phyloP scores from a whole-genome alignment of 768 basidiomycete genomes.

The Tricholoma saponaceum region DNA sequence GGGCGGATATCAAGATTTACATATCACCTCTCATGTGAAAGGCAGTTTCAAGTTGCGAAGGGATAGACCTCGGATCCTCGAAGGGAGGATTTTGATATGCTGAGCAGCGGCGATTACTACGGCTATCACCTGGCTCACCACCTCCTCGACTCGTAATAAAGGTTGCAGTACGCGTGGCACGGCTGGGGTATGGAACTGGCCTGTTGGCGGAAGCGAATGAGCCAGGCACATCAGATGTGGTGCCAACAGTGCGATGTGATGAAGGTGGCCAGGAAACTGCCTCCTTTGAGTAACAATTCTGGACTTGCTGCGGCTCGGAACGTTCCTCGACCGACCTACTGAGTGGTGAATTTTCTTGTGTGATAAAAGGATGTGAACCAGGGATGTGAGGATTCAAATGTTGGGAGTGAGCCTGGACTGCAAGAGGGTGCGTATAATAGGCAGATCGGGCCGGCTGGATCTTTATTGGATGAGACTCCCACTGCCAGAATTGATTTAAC shows the following conservation, averaged over 20 bases:
- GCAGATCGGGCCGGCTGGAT: not conserved
- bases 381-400: not conserved
- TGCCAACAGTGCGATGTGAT: not conserved
- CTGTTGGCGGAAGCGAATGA: slow-evolving; percentile 1
- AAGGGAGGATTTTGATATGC: not conserved
- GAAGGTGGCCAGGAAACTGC: not conserved
- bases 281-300: not conserved
- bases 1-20: not conserved
- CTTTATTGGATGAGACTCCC: not conserved
- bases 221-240: not conserved
- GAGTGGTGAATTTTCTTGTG: not conserved
- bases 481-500: not conserved
- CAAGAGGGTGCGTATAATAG: not conserved
- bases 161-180: slow-evolving; percentile 13
- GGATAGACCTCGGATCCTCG: not conserved
- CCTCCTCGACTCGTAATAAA: slow-evolving; percentile 4
- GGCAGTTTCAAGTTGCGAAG: not conserved
- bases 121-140: not conserved
- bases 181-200: slow-evolving; percentile 13
- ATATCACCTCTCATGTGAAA: not conserved
- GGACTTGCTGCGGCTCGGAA: not conserved
- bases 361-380: not conserved
- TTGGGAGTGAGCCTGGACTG: not conserved
- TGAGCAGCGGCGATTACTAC: not conserved
- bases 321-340: not conserved